Conservation (phyloP, 805 yeast genomes). For the Candida nemodendra region DNA sequence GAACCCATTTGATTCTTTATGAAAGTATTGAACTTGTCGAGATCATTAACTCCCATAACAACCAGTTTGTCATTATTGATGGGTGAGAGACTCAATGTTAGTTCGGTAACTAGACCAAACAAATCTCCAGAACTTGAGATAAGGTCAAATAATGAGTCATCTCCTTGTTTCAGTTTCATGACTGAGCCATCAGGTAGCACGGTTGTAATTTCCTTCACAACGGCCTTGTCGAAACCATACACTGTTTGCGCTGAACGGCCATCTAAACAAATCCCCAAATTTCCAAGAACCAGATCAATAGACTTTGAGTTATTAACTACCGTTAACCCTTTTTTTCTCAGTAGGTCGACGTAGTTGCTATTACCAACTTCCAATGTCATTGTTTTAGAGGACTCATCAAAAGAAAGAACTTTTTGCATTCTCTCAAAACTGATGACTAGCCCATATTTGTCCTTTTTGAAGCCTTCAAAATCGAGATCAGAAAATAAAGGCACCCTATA, state of each 20-base stretch:
- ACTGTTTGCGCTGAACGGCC: constrained; percentile 2
- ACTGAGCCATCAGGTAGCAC: constrained; percentile 31
- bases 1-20: neutral
- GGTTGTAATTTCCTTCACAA: constrained; percentile 17
- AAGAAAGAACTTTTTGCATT: constrained; percentile 11
- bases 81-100: constrained; percentile 6
- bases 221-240: constrained; percentile 10
- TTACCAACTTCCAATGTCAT: constrained; percentile 12
- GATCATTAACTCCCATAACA: constrained; percentile 19
- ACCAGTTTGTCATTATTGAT: constrained; percentile 8
- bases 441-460: constrained; percentile 9
- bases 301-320: constrained; percentile 6
- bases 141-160: constrained; percentile 10
- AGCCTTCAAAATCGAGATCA: constrained; percentile 7
- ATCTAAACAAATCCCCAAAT: constrained; percentile 16
- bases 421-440: constrained; percentile 12
- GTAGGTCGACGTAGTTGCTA: constrained; percentile 4
- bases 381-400: constrained; percentile 1
- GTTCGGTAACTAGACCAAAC: constrained; percentile 21
- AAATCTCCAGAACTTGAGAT: constrained; percentile 12
- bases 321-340: constrained; percentile 3
- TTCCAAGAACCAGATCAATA: constrained; percentile 19
- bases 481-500: constrained; percentile 29
- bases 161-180: constrained; percentile 2
- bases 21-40: constrained; percentile 12